Evolutionary conservation across 805 yeast genomes (phyloP), one percentile per base, ranked within the genome.

Genomic region (Cephaloascus albidus): DNA sequence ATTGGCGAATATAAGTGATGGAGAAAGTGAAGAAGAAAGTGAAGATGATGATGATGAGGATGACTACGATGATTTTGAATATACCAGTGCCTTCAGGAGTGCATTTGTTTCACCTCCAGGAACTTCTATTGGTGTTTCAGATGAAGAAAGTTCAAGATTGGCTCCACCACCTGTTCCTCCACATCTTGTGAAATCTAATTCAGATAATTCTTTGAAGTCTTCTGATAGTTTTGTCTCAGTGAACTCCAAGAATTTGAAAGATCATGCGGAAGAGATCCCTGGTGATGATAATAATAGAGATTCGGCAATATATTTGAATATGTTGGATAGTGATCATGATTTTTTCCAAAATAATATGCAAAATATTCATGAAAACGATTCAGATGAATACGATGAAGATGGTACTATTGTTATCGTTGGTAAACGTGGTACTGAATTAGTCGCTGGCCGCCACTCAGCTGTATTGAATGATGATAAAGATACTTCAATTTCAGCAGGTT

Each of bases 321-420:
- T 23, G 28, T 12, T 23, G 12, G 28, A 23, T 12, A 23, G 28
- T 23, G 28, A 23, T 23, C 28, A 23, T 23, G 28, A 23, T 12
- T 23, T 23, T 12, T 23, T 23, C 12, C 28, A 23, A 23, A 6
- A 23, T 12, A 12, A 12, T 8, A 23, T 23, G 28, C 6, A 23
- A 6, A 23, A 23, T 6, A 23, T 23, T 8, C 12, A 18, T n/a
- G 38, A 39, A 6, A 34, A 37, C 6, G 38, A 37, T 10, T 40
- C 36, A n/a, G 40, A 36, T 16, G 33, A 31, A 23, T 19, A 18
- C n/a, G 16, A 16, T 4, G 32, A 14, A 15, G 36, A 36, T 10
- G 33, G 33, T 16, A 31, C 33, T 10, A 31, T 31, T 31, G 17
- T 31, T 6, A 31, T 31, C 6, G 33, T 31, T 31, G 33, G 33